Base-by-base conservation (phyloP, 345 rosid genomes). In the Iberis pinnata region DNA sequence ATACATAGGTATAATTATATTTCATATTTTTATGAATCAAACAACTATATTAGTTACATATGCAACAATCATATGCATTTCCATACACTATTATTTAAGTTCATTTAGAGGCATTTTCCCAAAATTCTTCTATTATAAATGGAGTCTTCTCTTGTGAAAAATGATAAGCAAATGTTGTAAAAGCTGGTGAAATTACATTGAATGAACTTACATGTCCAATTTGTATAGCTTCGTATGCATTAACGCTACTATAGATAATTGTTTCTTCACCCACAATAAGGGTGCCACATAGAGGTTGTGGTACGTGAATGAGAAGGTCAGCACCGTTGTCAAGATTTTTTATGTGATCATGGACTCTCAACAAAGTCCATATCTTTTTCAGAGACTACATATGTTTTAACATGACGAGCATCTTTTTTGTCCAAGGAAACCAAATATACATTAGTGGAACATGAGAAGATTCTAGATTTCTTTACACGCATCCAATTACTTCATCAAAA, bases 351-450 rank as follows among this genome's bases (percentile, higher is more conserved):
- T 24, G 86, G 95, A 26, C 93, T 95, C 86, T 86, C 95, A 15
- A 76, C 75, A 72, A 86, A 86, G 76, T 89, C 93, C 67, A 86
- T 89, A 59, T 83, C 97, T 70, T 86, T 89, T 47, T 86, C 16
- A 51, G 83, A 85, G 65, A 86, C 93, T 75, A 86, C 95, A 7
- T 86, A 89, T 14, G 97, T 89, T 72, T 86, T 89, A 51, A 83
- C 85, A 70, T 89, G 95, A 9, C 94, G 88, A 40, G 88, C 95
- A 76, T 86, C 97, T 79, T 86, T n/a, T 89, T 89, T 89, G 68
- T 86, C 97, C 97, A 85, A 73, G 41, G 58, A 65, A 32, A 18
- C 43, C 26, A 43, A 61, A 2, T 18, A 61, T 33, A 29, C 0
- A 29, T 61, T 50, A 61, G 58, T 41, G 24, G 16, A 16, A 41